phyloP scores from a whole-genome alignment of 2,329 filamentous ascomycete genomes.

The Ophiocordyceps unilateralis region DNA sequence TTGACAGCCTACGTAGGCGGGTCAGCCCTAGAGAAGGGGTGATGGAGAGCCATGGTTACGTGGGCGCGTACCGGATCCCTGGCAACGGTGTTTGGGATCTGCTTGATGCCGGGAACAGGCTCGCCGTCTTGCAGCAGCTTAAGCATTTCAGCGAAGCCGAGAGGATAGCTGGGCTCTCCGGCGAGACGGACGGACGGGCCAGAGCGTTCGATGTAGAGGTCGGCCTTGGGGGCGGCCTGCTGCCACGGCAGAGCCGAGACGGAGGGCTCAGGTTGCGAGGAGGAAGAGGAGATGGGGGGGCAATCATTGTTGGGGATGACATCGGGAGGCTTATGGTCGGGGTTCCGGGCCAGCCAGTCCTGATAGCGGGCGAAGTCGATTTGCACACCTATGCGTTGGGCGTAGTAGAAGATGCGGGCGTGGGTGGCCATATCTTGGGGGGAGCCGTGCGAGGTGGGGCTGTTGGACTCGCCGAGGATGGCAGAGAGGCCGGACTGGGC shows the following conservation, averaged over 20 bases:
- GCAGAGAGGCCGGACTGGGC: conserved; percentile 39
- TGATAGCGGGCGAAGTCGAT: conserved; percentile 55
- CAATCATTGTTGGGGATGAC: conserved; percentile 12
- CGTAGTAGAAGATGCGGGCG: conserved; percentile 52
- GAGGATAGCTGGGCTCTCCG: conserved; percentile 56
- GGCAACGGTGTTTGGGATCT: conserved; percentile 69
- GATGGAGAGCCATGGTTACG: neutral
- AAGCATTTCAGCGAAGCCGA: conserved; percentile 70
- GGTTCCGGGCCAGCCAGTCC: conserved; percentile 33
- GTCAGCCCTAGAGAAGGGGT: neutral
- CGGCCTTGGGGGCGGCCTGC: conserved; percentile 28
- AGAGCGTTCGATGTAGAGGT: conserved; percentile 25
- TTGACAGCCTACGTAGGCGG: conserved; percentile 21
- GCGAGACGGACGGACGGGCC: conserved; percentile 5
- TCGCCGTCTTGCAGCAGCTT: conserved; percentile 69
- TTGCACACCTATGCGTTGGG: conserved; percentile 26
- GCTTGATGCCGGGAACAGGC: conserved; percentile 70
- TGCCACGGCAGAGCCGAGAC: conserved; percentile 24
- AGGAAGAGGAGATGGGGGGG: neutral
- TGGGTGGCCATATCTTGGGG: conserved; percentile 43
- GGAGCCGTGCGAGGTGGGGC: conserved; percentile 25
- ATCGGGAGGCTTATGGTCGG: conserved; percentile 16
- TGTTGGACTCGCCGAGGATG: conserved; percentile 39
- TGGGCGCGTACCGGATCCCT: conserved; percentile 42
- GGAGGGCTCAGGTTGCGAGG: neutral